Evolutionary conservation across 805 yeast genomes (phyloP).

Genomic region (Dipodascopsis uninucleata): DNA sequence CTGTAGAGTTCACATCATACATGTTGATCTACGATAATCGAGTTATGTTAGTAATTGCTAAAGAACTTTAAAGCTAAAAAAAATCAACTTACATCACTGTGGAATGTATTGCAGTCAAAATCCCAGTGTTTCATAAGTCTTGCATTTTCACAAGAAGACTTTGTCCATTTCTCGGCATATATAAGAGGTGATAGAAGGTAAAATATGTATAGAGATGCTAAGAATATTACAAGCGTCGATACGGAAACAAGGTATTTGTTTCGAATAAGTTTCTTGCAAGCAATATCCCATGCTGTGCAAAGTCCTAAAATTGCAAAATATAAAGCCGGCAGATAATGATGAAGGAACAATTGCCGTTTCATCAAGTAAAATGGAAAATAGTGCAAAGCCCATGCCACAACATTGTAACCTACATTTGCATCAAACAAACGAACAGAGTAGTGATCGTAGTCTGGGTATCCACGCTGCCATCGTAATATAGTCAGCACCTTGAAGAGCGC

Average conservation of each 20-base stretch:
- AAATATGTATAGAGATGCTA: slow-evolving; percentile 53
- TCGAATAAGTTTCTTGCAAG: slow-evolving; percentile 33
- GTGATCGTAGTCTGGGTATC: slow-evolving; percentile 34
- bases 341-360: slow-evolving; percentile 90
- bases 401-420: slow-evolving; percentile 41
- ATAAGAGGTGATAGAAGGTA: slow-evolving; percentile 64
- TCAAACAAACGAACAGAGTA: slow-evolving; percentile 34
- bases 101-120: slow-evolving; percentile 68
- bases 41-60: too few species aligned
- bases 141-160: slow-evolving; percentile 56
- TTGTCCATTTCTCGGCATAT: slow-evolving; percentile 80
- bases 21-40: too few species aligned
- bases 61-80: too few species aligned
- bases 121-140: slow-evolving; percentile 74
- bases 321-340: slow-evolving; percentile 88
- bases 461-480: slow-evolving; percentile 42
- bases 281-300: slow-evolving; percentile 51
- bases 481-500: slow-evolving; percentile 32
- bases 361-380: slow-evolving; percentile 87
- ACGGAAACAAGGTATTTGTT: slow-evolving; percentile 46
- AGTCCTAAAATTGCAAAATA: slow-evolving; percentile 80
- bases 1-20: too few species aligned
- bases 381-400: slow-evolving; percentile 80
- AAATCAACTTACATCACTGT: slow-evolving; percentile 29
- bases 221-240: slow-evolving; percentile 48